Evolutionary conservation across 345 rosid genomes (phyloP).

Genomic region (Bruguiera sexangula): DNA sequence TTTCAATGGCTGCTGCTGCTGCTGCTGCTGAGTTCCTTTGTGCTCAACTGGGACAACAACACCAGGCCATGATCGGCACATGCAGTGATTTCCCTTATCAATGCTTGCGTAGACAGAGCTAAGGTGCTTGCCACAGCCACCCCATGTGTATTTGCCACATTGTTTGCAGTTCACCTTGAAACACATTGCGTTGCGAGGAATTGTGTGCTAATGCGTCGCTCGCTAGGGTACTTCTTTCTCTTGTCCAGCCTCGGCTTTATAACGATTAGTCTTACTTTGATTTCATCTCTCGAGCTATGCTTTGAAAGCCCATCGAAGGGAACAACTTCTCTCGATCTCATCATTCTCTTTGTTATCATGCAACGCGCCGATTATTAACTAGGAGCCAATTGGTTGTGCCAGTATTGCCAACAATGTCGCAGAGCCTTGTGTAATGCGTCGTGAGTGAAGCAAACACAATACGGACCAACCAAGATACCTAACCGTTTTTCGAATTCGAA

Average conservation of each 20-base stretch:
- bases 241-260: background rate
- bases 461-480: no score
- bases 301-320: background rate
- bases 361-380: no score
- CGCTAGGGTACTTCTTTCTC: background rate
- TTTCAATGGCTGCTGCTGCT: background rate
- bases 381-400: no score
- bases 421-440: no score
- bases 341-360: no score
- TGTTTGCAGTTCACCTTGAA: background rate
- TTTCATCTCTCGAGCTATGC: background rate
- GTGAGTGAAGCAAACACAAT: no score
- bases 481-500: no score
- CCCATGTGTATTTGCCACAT: background rate
- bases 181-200: background rate
- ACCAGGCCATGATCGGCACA: slow-evolving; percentile 3
- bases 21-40: background rate
- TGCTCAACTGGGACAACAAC: background rate
- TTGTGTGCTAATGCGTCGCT: background rate
- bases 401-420: no score
- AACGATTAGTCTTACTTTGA: background rate
- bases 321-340: no score
- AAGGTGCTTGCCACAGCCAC: background rate
- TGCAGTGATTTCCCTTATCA: background rate
- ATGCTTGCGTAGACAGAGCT: background rate